Conservation (phyloP, 148 eudicot species). For the Silene uniflora region DNA sequence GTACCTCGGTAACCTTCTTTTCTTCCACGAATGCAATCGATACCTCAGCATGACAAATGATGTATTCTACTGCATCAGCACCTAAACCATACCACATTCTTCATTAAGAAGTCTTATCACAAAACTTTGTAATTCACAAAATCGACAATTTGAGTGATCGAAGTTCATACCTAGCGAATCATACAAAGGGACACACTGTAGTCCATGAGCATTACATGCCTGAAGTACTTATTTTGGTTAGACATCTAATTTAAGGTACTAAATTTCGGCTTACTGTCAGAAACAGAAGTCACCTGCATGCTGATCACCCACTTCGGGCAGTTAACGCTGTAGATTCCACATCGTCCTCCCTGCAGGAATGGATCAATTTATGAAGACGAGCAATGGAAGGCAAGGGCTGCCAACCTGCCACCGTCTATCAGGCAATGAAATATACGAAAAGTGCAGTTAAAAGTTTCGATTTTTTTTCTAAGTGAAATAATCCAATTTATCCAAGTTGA, state of each 20-base stretch:
- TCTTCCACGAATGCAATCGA: conserved; percentile 77
- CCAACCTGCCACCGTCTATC: too few species aligned
- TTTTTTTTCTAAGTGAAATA: too few species aligned
- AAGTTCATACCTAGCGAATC: conserved; percentile 73
- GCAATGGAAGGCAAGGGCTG: too few species aligned
- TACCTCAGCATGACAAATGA: conserved; percentile 83
- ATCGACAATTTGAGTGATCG: background rate
- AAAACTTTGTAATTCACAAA: background rate
- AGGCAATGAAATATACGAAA: too few species aligned
- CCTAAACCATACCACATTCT: conserved; percentile 38
- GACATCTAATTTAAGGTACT: background rate
- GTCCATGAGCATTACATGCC: conserved; percentile 98
- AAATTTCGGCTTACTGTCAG: too few species aligned
- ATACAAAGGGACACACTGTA: conserved; percentile 87
- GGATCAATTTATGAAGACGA: too few species aligned
- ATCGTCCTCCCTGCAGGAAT: too few species aligned
- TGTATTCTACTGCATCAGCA: conserved; percentile 88
- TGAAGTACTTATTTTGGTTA: conserved; percentile 27
- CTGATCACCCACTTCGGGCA: too few species aligned
- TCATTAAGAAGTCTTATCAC: background rate
- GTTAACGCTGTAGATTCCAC: too few species aligned
- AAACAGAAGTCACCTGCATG: too few species aligned
- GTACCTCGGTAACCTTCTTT: conserved; percentile 74
- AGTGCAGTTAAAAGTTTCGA: too few species aligned
- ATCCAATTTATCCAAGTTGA: too few species aligned